phyloP scores from a whole-genome alignment of 345 rosid genomes.

The Gossypium thurberi region DNA sequence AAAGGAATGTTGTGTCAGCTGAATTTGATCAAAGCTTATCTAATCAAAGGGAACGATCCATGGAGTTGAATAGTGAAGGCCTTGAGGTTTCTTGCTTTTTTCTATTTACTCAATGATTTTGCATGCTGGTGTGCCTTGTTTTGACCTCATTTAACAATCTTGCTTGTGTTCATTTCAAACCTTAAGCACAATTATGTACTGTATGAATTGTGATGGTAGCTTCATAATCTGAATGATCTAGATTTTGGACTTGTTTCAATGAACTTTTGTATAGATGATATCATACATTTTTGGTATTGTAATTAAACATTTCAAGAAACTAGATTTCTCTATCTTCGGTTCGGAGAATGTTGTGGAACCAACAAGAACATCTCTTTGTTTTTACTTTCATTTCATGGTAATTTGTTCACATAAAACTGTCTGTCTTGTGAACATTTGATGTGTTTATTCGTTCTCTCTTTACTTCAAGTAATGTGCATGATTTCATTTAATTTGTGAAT shows the following conservation, averaged over 20 bases:
- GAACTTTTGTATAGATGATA: no score
- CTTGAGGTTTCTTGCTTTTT: conserved; percentile 53
- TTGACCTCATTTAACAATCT: not conserved
- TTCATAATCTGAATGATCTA: not conserved
- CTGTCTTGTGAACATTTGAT: not conserved
- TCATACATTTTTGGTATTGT: not conserved
- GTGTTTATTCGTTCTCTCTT: not conserved
- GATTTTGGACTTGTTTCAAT: not conserved
- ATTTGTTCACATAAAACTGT: not conserved
- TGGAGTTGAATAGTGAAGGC: conserved; percentile 95
- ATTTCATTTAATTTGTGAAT: not conserved
- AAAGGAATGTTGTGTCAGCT: conserved; percentile 60
- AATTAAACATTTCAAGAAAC: not conserved
- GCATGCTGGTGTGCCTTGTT: not conserved
- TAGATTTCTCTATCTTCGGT: not conserved
- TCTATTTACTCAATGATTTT: not conserved
- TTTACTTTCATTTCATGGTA: not conserved
- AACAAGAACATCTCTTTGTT: not conserved
- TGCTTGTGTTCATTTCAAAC: not conserved
- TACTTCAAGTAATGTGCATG: not conserved
- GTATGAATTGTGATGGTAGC: not conserved
- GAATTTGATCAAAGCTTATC: conserved; percentile 48
- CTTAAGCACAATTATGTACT: not conserved
- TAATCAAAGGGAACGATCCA: conserved; percentile 78
- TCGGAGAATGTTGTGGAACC: not conserved